Evolutionary conservation across 2,329 filamentous ascomycete genomes (phyloP).

Genomic region (Hyphodiscus sp.): DNA sequence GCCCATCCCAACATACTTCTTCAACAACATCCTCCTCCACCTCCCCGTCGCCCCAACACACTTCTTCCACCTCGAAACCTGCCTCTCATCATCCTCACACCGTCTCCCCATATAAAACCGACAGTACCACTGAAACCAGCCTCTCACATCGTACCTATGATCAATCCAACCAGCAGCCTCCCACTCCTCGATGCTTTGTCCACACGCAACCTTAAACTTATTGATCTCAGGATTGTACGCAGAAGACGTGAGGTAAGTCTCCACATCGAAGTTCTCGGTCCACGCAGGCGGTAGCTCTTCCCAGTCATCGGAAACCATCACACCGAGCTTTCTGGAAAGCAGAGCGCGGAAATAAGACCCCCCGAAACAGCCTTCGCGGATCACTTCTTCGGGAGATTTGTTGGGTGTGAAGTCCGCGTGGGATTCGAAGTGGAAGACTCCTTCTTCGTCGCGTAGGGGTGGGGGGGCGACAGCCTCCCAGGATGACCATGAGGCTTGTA

Average conservation of each 20-base stretch:
- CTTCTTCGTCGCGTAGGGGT: slow-evolving; percentile 5
- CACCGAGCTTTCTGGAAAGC: slow-evolving; percentile 16
- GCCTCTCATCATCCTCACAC: slow-evolving; percentile 9
- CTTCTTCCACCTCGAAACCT: slow-evolving; percentile 41
- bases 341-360: slow-evolving; percentile 8
- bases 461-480: slow-evolving; percentile 3
- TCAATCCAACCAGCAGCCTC: slow-evolving; percentile 48
- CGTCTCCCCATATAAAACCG: slow-evolving; percentile 8
- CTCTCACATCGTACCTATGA: slow-evolving; percentile 45
- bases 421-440: slow-evolving; percentile 6
- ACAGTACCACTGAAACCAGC: slow-evolving; percentile 29
- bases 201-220: slow-evolving; percentile 46
- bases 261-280: too few species aligned
- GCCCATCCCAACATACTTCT: slow-evolving; percentile 42
- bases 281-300: too few species aligned
- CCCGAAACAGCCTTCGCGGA: slow-evolving; percentile 11
- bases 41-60: slow-evolving; percentile 46
- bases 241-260: too few species aligned
- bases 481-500: slow-evolving; percentile 1
- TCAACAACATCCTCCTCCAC: slow-evolving; percentile 44
- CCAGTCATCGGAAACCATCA: too few species aligned
- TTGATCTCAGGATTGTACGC: slow-evolving; percentile 43
- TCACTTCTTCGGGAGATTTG: slow-evolving; percentile 7
- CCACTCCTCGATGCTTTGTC: slow-evolving; percentile 49
- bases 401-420: slow-evolving; percentile 8